phyloP scores from a whole-genome alignment of 225 moss, liverwort and hornwort species.

The Rhytidiadelphus loreus region DNA sequence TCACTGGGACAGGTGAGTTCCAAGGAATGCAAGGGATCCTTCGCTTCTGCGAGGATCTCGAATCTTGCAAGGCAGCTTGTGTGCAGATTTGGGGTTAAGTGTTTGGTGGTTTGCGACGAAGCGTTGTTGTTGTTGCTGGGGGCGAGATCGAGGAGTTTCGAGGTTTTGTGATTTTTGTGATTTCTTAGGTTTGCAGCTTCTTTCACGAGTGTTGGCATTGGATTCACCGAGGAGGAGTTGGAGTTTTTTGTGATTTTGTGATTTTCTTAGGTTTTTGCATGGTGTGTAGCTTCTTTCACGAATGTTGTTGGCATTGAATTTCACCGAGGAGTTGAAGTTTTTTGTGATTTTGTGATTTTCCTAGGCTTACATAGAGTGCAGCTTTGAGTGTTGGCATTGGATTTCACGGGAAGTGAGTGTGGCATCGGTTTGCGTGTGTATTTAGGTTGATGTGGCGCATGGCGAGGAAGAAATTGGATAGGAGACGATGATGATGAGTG shows the following conservation, averaged over 20 bases:
- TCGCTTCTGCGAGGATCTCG: background rate
- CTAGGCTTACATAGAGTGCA: background rate
- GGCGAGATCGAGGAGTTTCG: background rate
- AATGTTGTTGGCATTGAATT: background rate
- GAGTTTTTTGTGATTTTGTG: background rate
- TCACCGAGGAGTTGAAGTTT: background rate
- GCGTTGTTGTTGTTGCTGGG: no score
- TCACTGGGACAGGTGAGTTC: background rate
- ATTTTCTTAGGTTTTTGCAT: background rate
- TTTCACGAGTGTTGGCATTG: background rate
- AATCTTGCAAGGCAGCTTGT: background rate
- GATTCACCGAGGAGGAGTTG: background rate
- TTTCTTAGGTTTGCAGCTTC: background rate
- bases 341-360: background rate
- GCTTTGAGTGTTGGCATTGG: background rate
- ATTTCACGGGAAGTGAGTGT: background rate
- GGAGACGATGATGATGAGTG: slow-evolving; percentile 1
- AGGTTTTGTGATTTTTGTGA: background rate
- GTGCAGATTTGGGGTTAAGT: background rate
- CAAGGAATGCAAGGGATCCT: background rate
- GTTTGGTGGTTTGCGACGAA: background rate
- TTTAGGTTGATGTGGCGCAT: background rate
- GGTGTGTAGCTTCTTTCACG: background rate
- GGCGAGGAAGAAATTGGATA: background rate
- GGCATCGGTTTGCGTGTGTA: background rate